Evolutionary conservation across 2,329 filamentous ascomycete species (phyloP).

Genomic region (Ceratocystis variospora): DNA sequence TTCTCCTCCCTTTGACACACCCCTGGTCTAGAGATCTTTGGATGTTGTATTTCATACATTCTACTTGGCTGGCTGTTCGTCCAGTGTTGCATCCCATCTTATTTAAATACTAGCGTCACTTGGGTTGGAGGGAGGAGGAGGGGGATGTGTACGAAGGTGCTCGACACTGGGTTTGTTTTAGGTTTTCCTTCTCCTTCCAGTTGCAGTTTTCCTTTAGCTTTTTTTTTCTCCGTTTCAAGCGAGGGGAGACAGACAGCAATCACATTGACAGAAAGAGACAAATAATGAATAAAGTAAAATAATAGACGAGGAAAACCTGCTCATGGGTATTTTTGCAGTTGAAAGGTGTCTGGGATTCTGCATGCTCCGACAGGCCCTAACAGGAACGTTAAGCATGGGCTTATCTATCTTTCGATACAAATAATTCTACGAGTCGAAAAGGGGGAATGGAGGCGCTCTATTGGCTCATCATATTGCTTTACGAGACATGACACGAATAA

Average conservation of each 20-base stretch:
- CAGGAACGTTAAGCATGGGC: not conserved
- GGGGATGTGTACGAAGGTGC: not conserved
- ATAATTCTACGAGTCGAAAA: not conserved
- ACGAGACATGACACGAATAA: too few species aligned
- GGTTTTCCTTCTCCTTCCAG: not conserved
- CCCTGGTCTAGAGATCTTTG: not conserved
- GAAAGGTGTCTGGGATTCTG: not conserved
- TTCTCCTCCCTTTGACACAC: not conserved
- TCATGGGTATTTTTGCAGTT: not conserved
- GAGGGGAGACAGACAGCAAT: not conserved
- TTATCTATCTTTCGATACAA: not conserved
- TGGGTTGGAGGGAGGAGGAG: not conserved
- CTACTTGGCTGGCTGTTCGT: not conserved
- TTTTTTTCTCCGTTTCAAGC: not conserved
- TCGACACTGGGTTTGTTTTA: not conserved
- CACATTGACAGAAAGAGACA: not conserved
- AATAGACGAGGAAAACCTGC: not conserved
- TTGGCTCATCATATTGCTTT: too few species aligned
- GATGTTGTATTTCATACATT: not conserved
- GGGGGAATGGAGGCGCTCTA: not conserved
- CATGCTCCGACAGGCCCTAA: not conserved
- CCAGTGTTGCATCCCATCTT: constrained; percentile 5
- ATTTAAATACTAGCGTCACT: not conserved
- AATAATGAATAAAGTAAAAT: not conserved
- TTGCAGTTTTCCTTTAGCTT: not conserved